A percentile compares a stretch with the other conserved stretches of the same genome.
Conservation (phyloP, 2,329 filamentous ascomycete species). For the Aspergillus pseudoviridinutans region DNA sequence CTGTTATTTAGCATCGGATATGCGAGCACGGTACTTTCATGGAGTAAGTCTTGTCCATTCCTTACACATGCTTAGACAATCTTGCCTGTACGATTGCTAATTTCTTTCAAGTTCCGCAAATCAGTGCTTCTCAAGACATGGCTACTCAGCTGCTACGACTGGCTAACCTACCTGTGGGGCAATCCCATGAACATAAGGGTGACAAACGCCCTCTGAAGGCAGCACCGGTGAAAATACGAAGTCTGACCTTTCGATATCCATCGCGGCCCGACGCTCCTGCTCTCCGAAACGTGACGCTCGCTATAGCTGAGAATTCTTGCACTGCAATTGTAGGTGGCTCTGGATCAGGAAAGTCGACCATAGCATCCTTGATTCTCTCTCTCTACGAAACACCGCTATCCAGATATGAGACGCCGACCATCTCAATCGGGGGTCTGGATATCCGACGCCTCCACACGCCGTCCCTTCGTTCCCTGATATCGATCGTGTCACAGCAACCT, state of each 20-base stretch:
- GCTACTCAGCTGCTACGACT: conserved; percentile 70
- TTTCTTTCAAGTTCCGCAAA: conserved; percentile 61
- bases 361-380: conserved; percentile 69
- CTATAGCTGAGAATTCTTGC: conserved; percentile 59
- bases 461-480: conserved; percentile 57
- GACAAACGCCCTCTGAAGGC: conserved; percentile 38
- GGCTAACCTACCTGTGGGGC: conserved; percentile 53
- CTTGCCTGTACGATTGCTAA: conserved; percentile 1
- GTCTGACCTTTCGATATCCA: conserved; percentile 70
- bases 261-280: conserved; percentile 50
- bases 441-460: conserved; percentile 57
- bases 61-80: background rate
- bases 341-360: conserved; percentile 87
- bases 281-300: conserved; percentile 63
- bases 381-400: conserved; percentile 53
- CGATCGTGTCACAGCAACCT: conserved; percentile 60
- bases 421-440: conserved; percentile 52
- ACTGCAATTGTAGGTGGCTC: conserved; percentile 79
- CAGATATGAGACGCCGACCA: conserved; percentile 34
- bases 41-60: conserved; percentile 39
- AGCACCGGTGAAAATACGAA: conserved; percentile 55
- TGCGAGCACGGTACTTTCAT: conserved; percentile 63
- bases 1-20: conserved; percentile 80
- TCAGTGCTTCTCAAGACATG: conserved; percentile 68
- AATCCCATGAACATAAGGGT: conserved; percentile 58